A percentile compares a stretch with the other conserved stretches of the same genome.
These are phyloP conservation scores for Phytophthora fragariaefolia DNA, from an alignment of 352 stramenopile species.

Conservation along the genomic window DNA sequence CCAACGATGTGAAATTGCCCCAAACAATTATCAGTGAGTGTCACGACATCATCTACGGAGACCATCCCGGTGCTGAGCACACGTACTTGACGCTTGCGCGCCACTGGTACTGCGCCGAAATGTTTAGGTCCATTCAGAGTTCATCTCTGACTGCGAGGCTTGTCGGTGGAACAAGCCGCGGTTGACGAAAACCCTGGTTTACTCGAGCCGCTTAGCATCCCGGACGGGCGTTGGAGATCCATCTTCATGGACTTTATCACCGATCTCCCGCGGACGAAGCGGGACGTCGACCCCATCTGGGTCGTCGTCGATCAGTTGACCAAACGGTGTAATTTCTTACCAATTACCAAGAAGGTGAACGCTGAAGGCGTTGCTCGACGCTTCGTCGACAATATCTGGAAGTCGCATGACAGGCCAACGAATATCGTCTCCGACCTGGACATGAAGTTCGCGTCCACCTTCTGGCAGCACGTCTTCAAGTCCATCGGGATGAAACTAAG, in stretches of 20 bases:
- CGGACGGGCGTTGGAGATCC: conserved; percentile 5
- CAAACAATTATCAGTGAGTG: conserved; percentile 12
- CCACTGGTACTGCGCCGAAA: conserved; percentile 15
- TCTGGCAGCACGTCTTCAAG: conserved; percentile 14
- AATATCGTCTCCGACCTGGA: conserved; percentile 26
- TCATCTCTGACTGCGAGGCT: conserved; percentile 21
- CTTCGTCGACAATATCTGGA: conserved; percentile 24
- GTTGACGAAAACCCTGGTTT: conserved; percentile 14
- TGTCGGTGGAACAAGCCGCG: conserved; percentile 24
- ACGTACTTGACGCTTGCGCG: conserved; percentile 17
- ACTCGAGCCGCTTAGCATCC: conserved; percentile 11
- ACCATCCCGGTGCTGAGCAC: conserved; percentile 6
- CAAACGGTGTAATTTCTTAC: conserved; percentile 13
- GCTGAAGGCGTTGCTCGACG: conserved; percentile 10
- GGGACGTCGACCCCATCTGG: conserved; percentile 2
- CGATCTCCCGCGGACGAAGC: conserved; percentile 2
- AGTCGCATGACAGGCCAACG: conserved; percentile 4
- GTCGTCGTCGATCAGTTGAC: conserved; percentile 26
- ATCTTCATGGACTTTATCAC: conserved; percentile 27
- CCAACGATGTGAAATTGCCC: conserved; percentile 16
- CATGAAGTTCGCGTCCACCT: conserved; percentile 21
- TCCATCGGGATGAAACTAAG: conserved; percentile 7
- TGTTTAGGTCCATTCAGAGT: conserved; percentile 21
- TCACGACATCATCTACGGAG: conserved; percentile 23
- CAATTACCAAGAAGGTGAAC: conserved; percentile 3